Evolutionary conservation across 2,329 filamentous ascomycete species (phyloP), one percentile per base, ranked within the genome.

Genomic region (Xylaria sp.): DNA sequence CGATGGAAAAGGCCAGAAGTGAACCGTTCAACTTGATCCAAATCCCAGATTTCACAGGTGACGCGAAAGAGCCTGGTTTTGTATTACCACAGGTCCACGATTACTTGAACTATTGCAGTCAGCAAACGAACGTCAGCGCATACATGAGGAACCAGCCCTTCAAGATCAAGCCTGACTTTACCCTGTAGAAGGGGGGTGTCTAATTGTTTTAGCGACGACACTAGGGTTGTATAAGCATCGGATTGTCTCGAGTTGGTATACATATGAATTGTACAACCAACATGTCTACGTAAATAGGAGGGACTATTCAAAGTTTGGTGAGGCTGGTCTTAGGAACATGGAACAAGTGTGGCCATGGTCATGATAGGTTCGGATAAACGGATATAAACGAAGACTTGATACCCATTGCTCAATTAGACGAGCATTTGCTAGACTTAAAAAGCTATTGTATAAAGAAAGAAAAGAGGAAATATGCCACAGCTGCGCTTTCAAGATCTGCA

Each of bases 21-120:
- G 93, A 99, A 79, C 96, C 96, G 0, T 88, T 88, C 81, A 98
- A 98, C 75, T 85, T 96, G 25, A 81, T 98, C 10, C 84, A 90
- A 72, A 86, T 98, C 25, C 92, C 94, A 0, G 93, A 97, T 79
- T 98, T 96, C 76, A 78, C 79, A 2, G 88, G 85, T 13, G 68
- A 84, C 42, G 51, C 68, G 1, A 69, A 75, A 6, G 86, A 88
- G 75, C 53, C 71, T 0, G 76, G 77, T 1, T 73, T 81, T 50
- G 82, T 90, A 9, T 76, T 91, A 60, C 85, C 86, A 0, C 84
- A 86, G 72, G 87, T 91, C 1, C 87, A 90, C 74, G 86, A 90
- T 72, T 90, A 90, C 73, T 74, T 91, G 42, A 89, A 90, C 70
- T 72, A 79, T 16, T 81, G 90, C 23, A 83, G 84, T 57, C 79